Evolutionary conservation across 1,284 basidiomycete genomes (phyloP), one percentile per base, ranked within the genome.

Genomic region (Apiotrichum montevideense): DNA sequence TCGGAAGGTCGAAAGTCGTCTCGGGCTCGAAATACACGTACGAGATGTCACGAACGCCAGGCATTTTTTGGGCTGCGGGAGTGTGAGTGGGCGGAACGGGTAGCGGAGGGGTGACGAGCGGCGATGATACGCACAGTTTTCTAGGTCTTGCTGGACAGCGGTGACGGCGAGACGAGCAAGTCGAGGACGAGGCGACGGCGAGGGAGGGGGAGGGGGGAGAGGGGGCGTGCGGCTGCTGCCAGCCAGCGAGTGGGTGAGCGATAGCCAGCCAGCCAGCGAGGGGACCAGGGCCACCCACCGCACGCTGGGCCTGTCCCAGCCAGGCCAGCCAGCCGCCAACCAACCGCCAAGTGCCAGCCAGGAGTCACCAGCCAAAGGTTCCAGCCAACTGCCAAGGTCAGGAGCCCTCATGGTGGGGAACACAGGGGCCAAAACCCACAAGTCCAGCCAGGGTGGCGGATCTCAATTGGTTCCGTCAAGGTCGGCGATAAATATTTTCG

Each of bases 31-130:
- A 10, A 6, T 15, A 13, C 41, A 78, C 81, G 73, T 67, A 90
- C 90, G 87, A 87, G 79, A 92, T 86, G 79, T 93, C 90, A 82
- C 90, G 82, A 80, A 93, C 90, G 81, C 88, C 88, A 72, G 90
- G 90, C 90, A 93, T 93, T 79, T 80, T 87, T 49, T 42, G 41
- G n/a, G 41, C 41, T 42, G n/a, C 37, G 35, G 11, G 37, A 21
- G 13, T 39, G 47, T 49, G 9, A 49, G 9, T 6, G 41, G 41
- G 7, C 37, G 35, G 15, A n/a, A 47, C 46, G 46, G 35, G 45
- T 29, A 29, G n/a, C 8, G n/a, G 15, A 6, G 10, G 5, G 15
- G 47, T 40, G 34, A 35, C 13, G 7, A 13, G 33, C 45, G 21
- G 15, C 47, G 47, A 29, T 37, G 46, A 3, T 49, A 49, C 47